A percentile compares a stretch with the other conserved stretches of the same genome.
These are phyloP conservation scores for Citrullus amarus DNA, from an alignment of 306 rosid genomes.

Conservation along the genomic window DNA sequence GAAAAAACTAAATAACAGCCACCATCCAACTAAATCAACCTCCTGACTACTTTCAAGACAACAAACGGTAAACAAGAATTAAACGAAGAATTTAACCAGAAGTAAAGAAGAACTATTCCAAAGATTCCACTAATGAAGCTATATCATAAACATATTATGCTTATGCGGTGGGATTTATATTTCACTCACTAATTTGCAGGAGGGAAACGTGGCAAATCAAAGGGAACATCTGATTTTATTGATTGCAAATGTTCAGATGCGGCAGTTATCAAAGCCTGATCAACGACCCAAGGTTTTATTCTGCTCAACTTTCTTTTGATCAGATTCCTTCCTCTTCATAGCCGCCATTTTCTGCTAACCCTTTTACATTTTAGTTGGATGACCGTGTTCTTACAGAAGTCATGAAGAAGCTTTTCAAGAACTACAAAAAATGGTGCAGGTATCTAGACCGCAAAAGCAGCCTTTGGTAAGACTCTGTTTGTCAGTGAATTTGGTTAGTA, in stretches of 20 bases:
- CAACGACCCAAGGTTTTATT: constrained; percentile 61
- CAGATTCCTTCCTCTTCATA: constrained; percentile 9
- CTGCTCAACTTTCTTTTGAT: constrained; percentile 9
- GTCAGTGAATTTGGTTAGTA: no score
- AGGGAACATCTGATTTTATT: constrained; percentile 95
- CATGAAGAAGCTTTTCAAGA: constrained; percentile 92
- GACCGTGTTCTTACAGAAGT: constrained; percentile 69
- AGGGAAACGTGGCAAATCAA: constrained; percentile 80
- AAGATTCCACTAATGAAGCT: not conserved
- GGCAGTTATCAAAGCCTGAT: constrained; percentile 54
- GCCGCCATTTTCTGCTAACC: constrained; percentile 3
- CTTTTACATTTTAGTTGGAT: constrained; percentile 48
- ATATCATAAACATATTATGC: not conserved
- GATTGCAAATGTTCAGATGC: constrained; percentile 82
- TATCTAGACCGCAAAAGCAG: constrained; percentile 95
- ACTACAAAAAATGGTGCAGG: constrained; percentile 90
- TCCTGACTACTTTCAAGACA: no score
- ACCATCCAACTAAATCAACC: no score
- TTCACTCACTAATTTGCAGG: constrained; percentile 41
- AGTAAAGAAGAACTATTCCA: not conserved
- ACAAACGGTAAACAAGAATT: no score
- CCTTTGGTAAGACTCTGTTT: constrained; percentile 63
- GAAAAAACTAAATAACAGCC: not conserved
- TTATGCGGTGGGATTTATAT: constrained; percentile 1
- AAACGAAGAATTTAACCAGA: no score